These are phyloP conservation scores for Myxozyma vanderwaltii DNA, from an alignment of 805 yeast species.

Conservation along the genomic window DNA sequence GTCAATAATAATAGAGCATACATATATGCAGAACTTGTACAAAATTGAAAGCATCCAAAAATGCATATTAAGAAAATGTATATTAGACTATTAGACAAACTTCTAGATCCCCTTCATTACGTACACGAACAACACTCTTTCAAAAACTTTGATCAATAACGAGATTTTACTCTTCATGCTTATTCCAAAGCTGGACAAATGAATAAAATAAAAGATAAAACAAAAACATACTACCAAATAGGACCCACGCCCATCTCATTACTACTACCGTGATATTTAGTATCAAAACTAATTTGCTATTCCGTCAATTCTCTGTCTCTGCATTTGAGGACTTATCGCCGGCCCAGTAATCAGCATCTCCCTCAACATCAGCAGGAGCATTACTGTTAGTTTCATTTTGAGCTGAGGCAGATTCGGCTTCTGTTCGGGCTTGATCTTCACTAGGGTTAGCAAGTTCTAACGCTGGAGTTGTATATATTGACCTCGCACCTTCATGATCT, in stretches of 20 bases:
- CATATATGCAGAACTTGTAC: too few relatives aligned
- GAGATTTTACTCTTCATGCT: too few relatives aligned
- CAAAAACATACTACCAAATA: neutral
- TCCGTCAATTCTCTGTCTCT: neutral
- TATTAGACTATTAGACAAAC: too few relatives aligned
- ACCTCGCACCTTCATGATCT: constrained; percentile 12
- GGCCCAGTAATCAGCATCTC: constrained; percentile 18
- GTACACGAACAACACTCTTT: too few relatives aligned
- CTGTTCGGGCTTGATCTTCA: constrained; percentile 2
- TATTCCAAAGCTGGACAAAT: too few relatives aligned
- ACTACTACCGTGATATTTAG: neutral
- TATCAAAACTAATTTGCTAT: neutral
- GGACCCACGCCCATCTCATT: neutral
- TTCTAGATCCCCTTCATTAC: too few relatives aligned
- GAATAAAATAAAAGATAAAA: neutral
- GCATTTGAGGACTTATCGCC: constrained; percentile 4
- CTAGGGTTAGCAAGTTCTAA: constrained; percentile 13
- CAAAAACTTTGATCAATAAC: too few relatives aligned
- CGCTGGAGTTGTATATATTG: constrained; percentile 12
- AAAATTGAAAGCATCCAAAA: neutral
- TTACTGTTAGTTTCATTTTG: neutral
- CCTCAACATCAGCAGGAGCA: constrained; percentile 7
- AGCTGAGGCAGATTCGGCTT: neutral
- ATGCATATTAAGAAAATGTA: neutral
- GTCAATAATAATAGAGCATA: too few relatives aligned